phyloP scores from a whole-genome alignment of 306 rosid genomes.

The Benincasa hispida region DNA sequence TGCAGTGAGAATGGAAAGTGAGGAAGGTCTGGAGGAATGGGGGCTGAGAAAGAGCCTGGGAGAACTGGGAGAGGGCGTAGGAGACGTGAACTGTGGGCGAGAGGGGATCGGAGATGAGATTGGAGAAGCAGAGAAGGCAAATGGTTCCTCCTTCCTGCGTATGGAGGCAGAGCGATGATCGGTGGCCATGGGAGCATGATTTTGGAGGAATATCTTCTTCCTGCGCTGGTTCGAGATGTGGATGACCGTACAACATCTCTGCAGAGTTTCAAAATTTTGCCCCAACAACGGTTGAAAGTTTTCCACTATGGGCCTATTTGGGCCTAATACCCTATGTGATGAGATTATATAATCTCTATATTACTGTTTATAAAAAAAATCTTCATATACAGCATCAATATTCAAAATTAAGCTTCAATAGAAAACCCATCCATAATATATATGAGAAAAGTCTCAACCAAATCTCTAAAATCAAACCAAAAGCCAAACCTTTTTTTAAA shows the following conservation, averaged over 20 bases:
- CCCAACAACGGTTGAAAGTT: no score
- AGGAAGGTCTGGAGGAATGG: slow-evolving; percentile 43
- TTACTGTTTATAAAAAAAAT: no score
- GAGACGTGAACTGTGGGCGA: slow-evolving; percentile 84
- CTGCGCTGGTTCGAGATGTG: slow-evolving; percentile 7
- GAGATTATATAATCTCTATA: no score
- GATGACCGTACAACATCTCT: slow-evolving; percentile 21
- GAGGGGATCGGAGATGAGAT: slow-evolving; percentile 55
- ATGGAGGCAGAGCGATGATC: slow-evolving; percentile 49
- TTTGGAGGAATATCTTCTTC: slow-evolving; percentile 10
- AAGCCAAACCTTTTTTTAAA: no score
- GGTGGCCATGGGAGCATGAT: slow-evolving; percentile 67
- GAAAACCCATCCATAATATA: no score
- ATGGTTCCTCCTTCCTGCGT: slow-evolving; percentile 63
- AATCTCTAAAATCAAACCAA: no score
- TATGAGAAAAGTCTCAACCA: no score
- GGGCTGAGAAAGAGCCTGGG: slow-evolving; percentile 55
- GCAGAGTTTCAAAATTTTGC: no score
- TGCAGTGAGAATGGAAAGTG: slow-evolving; percentile 62
- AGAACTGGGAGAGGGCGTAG: slow-evolving; percentile 80
- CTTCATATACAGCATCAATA: no score
- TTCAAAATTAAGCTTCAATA: no score
- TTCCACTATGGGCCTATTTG: no score
- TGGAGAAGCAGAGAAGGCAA: slow-evolving; percentile 80
- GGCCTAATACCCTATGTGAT: no score